Base-by-base conservation (phyloP, 345 rosid genomes). In the Passiflora organensis region DNA sequence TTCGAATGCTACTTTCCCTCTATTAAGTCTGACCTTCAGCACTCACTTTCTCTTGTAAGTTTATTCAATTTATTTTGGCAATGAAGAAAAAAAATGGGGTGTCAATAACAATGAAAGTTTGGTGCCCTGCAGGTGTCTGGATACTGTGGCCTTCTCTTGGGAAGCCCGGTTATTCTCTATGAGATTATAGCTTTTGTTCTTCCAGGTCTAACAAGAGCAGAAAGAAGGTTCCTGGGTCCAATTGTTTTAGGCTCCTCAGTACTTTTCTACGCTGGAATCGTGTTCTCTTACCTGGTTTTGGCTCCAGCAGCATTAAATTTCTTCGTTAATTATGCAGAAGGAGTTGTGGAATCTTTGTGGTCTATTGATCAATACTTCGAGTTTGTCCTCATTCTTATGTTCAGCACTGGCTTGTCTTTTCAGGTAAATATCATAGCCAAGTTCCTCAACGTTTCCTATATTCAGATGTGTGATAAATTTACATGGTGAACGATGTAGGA, bases 301-400 rank as follows among this genome's bases (percentile, higher is more conserved):
- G 81, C 91, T 59, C 98, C 96, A n/a, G 98, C 95, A 41, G 98
- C 98, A 58, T 77, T 91, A 69, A 91, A 86, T 62, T 91, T 88
- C 85, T 93, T 93, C 60, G 96, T 93, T 38, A 81, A 62, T 57
- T 93, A 93, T 50, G 95, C 99, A 0, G 99, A 93, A 80, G 99
- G 99, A 34, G 96, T 67, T 55, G 99, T 88, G 23, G 99, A 93
- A 69, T 93, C 96, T 41, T 53, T 93, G 49, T 93, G 96, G 99
- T 93, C 99, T 62, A 93, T 93, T 54, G 99, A 93, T 74, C 99
- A 86, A 66, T 93, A 88, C 83, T 93, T 88, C 41, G 95, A 86
- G 86, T 88, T 93, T 65, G 94, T 93, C 23, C 85, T 93, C 22
- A 93, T 93, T 58, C 96, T 93, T 58, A 84, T 93, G 96, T 88